Conservation (phyloP, 306 rosid genomes). For the Vigna mungo region DNA sequence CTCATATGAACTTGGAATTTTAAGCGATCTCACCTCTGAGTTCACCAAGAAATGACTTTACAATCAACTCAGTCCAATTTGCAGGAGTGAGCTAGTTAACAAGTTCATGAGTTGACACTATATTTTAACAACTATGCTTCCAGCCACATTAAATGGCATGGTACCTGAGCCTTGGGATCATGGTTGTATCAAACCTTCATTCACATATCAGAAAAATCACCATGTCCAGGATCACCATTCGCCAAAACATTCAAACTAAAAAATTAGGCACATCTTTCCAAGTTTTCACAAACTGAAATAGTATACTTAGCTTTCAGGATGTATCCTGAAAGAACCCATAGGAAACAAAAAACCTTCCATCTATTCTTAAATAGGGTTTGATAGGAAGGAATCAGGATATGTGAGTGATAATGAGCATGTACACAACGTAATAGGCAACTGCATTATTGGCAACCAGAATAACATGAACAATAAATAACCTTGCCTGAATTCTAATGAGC, state of each 20-base stretch:
- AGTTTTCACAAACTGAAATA: constrained; percentile 17
- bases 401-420: constrained; percentile 17
- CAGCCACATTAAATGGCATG: not conserved
- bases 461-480: constrained; percentile 23
- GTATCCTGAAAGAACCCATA: not conserved
- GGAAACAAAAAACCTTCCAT: not conserved
- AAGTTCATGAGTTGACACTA: not conserved
- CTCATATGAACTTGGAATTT: too few species aligned
- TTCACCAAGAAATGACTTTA: too few species aligned
- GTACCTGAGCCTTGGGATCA: not conserved
- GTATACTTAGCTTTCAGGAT: constrained; percentile 13
- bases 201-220: constrained; percentile 18
- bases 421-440: not conserved
- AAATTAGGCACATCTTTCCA: not conserved
- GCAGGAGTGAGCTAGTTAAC: too few species aligned
- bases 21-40: too few species aligned
- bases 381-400: not conserved
- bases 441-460: constrained; percentile 10
- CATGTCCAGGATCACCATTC: not conserved
- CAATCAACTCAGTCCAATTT: too few species aligned
- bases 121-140: constrained; percentile 1
- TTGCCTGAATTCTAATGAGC: not conserved
- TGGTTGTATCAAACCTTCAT: constrained; percentile 4
- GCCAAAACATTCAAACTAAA: not conserved
- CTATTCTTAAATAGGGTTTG: constrained; percentile 11